Conservation (phyloP, 805 yeast genomes). For the Kazachstania martiniae region DNA sequence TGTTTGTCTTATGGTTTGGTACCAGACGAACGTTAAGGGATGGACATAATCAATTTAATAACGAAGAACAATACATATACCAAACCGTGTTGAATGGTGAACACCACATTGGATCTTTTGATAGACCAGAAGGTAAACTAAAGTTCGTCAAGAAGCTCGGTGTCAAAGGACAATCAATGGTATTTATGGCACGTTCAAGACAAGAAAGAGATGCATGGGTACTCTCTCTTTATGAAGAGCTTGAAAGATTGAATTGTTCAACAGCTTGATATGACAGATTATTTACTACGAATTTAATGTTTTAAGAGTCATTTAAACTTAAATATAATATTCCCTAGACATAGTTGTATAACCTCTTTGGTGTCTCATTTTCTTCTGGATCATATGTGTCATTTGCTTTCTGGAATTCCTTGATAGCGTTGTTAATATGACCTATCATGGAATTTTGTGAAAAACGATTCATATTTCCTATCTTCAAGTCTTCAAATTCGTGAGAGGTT, state of each 20-base stretch:
- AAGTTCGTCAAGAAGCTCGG: slow-evolving; percentile 43
- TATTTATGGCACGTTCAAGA: slow-evolving; percentile 72
- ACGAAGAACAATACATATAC: slow-evolving; percentile 14
- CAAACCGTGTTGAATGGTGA: slow-evolving; percentile 9
- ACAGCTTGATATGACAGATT: too few species aligned
- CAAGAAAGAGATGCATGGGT: slow-evolving; percentile 86
- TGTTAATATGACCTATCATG: too few species aligned
- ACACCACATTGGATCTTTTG: background rate
- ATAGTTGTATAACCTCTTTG: too few species aligned
- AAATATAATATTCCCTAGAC: too few species aligned
- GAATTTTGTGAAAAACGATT: too few species aligned
- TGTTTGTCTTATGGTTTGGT: slow-evolving; percentile 82
- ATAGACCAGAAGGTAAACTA: background rate
- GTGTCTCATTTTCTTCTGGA: too few species aligned
- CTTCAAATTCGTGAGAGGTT: too few species aligned
- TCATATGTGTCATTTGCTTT: too few species aligned
- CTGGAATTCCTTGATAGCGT: too few species aligned
- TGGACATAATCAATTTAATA: background rate
- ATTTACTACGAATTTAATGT: too few species aligned
- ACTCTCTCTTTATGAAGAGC: slow-evolving; percentile 24
- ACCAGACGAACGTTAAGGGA: slow-evolving; percentile 35
- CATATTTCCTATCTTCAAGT: too few species aligned
- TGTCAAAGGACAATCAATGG: slow-evolving; percentile 53
- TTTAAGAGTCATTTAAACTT: too few species aligned
- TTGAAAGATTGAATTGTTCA: slow-evolving; percentile 26